A percentile compares a stretch with the other conserved stretches of the same genome.
phyloP scores from a whole-genome alignment of 805 yeast species.

The Phaffomyces thermotolerans region DNA sequence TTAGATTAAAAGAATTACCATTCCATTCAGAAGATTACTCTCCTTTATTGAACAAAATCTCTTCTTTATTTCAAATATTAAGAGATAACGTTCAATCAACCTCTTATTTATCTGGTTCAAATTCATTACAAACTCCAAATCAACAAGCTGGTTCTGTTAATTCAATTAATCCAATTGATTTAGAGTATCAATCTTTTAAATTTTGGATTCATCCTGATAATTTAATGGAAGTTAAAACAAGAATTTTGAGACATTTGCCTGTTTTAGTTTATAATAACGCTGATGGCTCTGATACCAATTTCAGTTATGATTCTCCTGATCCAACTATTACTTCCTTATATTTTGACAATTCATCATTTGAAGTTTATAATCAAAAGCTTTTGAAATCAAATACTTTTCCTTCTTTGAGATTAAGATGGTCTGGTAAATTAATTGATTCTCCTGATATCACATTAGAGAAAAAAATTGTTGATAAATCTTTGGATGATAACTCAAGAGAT shows the following conservation, averaged over 20 bases:
- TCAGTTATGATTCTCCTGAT: conserved; percentile 41
- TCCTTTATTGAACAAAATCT: conserved; percentile 77
- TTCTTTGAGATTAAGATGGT: conserved; percentile 83
- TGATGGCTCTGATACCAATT: conserved; percentile 29
- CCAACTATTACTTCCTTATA: conserved; percentile 83
- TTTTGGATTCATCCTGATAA: conserved; percentile 98
- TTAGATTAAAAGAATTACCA: conserved; percentile 79
- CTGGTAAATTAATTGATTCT: conserved; percentile 70
- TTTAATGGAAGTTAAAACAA: conserved; percentile 95
- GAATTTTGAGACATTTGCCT: conserved; percentile 87
- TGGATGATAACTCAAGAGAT: conserved; percentile 47
- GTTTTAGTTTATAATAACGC: conserved; percentile 62
- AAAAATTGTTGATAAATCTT: conserved; percentile 55
- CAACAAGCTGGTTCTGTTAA: conserved; percentile 19
- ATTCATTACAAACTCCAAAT: conserved; percentile 19
- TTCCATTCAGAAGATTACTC: conserved; percentile 93
- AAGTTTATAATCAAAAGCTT: conserved; percentile 78
- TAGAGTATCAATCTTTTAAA: conserved; percentile 57
- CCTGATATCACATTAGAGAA: conserved; percentile 79
- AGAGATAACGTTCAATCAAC: conserved; percentile 55
- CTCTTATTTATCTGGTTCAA: conserved; percentile 23
- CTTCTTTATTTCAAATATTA: conserved; percentile 72
- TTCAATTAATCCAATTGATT: conserved; percentile 15
- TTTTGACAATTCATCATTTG: conserved; percentile 79
- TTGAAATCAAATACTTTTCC: conserved; percentile 62